These are phyloP conservation scores for Chaetomium sp. DNA, from an alignment of 2,329 filamentous ascomycete genomes.

Conservation along the genomic window DNA sequence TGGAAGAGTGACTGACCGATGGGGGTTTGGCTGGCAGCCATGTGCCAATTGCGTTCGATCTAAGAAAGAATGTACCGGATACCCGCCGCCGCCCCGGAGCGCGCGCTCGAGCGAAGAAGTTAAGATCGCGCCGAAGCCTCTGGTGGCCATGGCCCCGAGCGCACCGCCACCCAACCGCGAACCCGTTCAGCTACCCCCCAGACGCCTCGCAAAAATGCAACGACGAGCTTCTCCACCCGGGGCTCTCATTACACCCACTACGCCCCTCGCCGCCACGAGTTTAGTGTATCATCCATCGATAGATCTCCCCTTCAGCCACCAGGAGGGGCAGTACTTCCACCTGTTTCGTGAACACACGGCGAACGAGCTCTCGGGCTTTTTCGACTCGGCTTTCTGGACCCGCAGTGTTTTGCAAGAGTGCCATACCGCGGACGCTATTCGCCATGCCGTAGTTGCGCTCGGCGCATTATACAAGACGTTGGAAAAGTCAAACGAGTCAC, in stretches of 20 bases:
- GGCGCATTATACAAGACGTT: slow-evolving; percentile 62
- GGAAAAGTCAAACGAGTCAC: slow-evolving; percentile 49
- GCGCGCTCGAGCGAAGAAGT: slow-evolving; percentile 41
- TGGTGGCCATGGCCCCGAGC: slow-evolving; percentile 16
- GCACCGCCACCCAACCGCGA: slow-evolving; percentile 20
- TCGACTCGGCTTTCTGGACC: slow-evolving; percentile 60
- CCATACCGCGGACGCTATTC: slow-evolving; percentile 54
- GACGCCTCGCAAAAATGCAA: slow-evolving; percentile 24
- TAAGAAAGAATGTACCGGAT: slow-evolving; percentile 54
- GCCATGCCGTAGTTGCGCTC: slow-evolving; percentile 59
- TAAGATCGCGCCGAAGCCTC: slow-evolving; percentile 44
- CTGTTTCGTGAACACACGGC: slow-evolving; percentile 57
- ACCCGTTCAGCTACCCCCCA: slow-evolving; percentile 19
- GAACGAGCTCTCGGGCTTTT: slow-evolving; percentile 59
- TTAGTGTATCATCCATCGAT: slow-evolving; percentile 38
- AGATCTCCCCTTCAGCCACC: slow-evolving; percentile 41
- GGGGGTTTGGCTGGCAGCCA: not conserved
- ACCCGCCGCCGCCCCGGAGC: slow-evolving; percentile 50
- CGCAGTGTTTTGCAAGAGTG: slow-evolving; percentile 57
- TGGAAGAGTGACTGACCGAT: too few species aligned
- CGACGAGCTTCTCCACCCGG: slow-evolving; percentile 26
- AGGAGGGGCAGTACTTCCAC: slow-evolving; percentile 55
- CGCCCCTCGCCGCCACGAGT: slow-evolving; percentile 13
- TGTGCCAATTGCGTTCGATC: slow-evolving; percentile 43
- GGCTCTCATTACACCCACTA: slow-evolving; percentile 31